Base-by-base conservation (phyloP, 208 protist species). In the Crithidia expoeki region DNA sequence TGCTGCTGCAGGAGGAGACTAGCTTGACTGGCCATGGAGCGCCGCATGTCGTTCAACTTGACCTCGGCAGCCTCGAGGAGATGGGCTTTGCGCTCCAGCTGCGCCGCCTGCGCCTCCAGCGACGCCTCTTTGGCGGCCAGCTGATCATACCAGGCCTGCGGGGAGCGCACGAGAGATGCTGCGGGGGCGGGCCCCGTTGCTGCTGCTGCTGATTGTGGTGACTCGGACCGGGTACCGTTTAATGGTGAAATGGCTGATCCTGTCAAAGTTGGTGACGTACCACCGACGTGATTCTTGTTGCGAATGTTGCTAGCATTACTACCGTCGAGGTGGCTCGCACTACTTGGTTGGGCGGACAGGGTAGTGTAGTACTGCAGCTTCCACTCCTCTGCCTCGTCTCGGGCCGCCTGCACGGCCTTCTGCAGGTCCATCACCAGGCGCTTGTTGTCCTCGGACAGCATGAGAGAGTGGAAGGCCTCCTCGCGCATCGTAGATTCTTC, bases 381-480 rank as follows among this genome's bases (percentile, higher is more conserved):
- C 83, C 84, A 90, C 16, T 46, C 40, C 52, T 91, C 85, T 2
- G 80, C 80, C 60, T 90, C 85, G 14, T 82, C 83, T 10, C 76
- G 64, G 19, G 70, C 81, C 19, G 65, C 67, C 59, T 90, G 76
- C 34, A 88, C 65, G 33, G 74, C 55, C 25, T 12, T 53, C 76
- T 91, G 83, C 51, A 94, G 72, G 17, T 84, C 72, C 42, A 78
- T 66, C n/a, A 89, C 78, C 19, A 86, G 61, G 19, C 72, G 69
- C 52, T 85, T 83, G 47, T 80, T 81, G 46, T 88, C 85, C 50
- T 91, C 88, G 14, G 85, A 85, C 55, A 94, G 74, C 74, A 91
- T 81, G 21, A 91, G 65, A 7, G 85, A 70, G 28, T 74, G 66
- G 25, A 94, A 85, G 0, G 88, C 85, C 23, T 85, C 83, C 71